Conservation (phyloP, 306 rosid species). For the Trifolium subterraneum region DNA sequence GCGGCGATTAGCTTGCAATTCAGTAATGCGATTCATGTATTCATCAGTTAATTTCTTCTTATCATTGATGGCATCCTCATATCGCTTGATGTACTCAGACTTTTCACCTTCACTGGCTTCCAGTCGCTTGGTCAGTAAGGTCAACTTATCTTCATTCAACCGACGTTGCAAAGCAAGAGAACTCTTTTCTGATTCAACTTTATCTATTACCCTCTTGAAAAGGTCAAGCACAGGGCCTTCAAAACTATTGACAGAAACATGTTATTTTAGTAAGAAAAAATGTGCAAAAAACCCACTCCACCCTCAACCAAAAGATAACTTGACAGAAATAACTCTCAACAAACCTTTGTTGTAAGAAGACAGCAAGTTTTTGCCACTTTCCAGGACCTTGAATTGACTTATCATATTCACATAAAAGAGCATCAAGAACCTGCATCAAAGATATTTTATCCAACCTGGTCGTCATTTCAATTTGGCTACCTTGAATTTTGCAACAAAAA, state of each 20-base stretch:
- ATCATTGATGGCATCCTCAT: slow-evolving; percentile 84
- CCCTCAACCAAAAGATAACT: neutral
- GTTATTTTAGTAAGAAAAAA: neutral
- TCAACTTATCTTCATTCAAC: slow-evolving; percentile 73
- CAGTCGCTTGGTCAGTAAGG: slow-evolving; percentile 75
- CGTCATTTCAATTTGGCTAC: neutral
- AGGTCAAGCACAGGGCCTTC: slow-evolving; percentile 89
- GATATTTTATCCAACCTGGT: slow-evolving; percentile 22
- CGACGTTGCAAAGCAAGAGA: slow-evolving; percentile 70
- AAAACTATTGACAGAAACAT: slow-evolving; percentile 59
- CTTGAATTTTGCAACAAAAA: slow-evolving; percentile 10
- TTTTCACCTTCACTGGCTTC: slow-evolving; percentile 82
- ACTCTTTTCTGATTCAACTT: slow-evolving; percentile 82
- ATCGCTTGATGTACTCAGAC: slow-evolving; percentile 79
- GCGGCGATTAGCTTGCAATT: slow-evolving; percentile 75
- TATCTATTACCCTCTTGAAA: slow-evolving; percentile 67
- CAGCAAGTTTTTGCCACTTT: slow-evolving; percentile 84
- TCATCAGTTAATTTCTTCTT: slow-evolving; percentile 86
- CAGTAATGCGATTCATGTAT: slow-evolving; percentile 78
- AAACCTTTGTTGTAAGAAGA: slow-evolving; percentile 84
- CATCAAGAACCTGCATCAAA: slow-evolving; percentile 81
- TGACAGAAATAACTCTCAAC: slow-evolving; percentile 26
- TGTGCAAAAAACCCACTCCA: neutral
- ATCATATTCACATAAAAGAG: slow-evolving; percentile 82
- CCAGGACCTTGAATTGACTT: slow-evolving; percentile 79